These are phyloP conservation scores for Podila epigama DNA, from an alignment of 192 early-diverging fungal species.

Conservation along the genomic window DNA sequence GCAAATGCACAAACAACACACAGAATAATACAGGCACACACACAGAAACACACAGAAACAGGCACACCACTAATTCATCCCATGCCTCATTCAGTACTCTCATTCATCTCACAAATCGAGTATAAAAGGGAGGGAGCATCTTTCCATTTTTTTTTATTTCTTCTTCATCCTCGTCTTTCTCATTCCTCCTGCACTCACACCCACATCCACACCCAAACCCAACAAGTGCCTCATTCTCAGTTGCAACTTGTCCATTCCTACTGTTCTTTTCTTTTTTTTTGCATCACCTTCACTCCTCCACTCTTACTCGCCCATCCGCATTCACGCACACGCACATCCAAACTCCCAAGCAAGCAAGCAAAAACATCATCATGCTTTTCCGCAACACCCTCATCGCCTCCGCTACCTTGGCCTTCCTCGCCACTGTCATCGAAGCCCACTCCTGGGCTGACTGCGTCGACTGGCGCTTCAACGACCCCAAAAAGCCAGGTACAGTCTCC, in stretches of 20 bases:
- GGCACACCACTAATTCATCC: too few relatives aligned
- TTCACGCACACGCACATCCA: not conserved
- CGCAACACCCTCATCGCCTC: conserved; percentile 25
- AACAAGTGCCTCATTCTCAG: not conserved
- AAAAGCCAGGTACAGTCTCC: conserved; percentile 22
- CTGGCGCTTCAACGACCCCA: conserved; percentile 34
- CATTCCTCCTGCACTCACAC: not conserved
- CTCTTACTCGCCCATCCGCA: not conserved
- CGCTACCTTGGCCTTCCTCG: conserved; percentile 25
- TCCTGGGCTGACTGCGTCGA: conserved; percentile 48
- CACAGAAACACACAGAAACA: too few relatives aligned
- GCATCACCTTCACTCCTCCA: not conserved
- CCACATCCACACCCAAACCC: not conserved
- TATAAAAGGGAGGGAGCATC: too few relatives aligned
- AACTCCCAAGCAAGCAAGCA: too few relatives aligned
- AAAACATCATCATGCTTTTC: too few relatives aligned
- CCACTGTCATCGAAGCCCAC: conserved; percentile 26
- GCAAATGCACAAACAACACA: too few relatives aligned
- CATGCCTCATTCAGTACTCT: too few relatives aligned
- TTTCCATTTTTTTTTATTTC: too few relatives aligned
- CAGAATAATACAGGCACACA: too few relatives aligned
- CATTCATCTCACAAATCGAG: too few relatives aligned
- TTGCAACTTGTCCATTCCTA: not conserved
- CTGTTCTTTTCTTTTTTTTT: not conserved
- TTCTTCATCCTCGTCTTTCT: not conserved